Base-by-base conservation (phyloP, 495 filamentous ascomycete genomes). In the Tirmania nivea region DNA sequence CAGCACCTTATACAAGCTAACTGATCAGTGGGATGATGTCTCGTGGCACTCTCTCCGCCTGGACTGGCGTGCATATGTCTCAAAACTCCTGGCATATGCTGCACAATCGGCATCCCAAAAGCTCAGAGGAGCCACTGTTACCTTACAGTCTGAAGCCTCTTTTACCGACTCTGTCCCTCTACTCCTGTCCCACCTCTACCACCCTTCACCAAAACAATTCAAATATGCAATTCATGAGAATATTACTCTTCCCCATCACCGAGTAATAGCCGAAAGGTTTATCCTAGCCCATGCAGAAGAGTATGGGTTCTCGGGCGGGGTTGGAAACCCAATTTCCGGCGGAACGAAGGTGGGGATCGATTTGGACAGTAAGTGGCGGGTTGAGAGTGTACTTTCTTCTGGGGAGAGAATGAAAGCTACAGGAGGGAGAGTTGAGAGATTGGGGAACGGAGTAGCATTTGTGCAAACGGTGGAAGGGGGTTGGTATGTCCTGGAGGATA, bases 231-330 rank as follows among this genome's bases (percentile, higher is more conserved):
- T 60, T n/a, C 59, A 60, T 35, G 49, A 53, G 19, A 60, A 57
- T 3, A 36, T 60, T 37, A 60, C 45, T 11, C 49, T 53, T 16
- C 59, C 53, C 3, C 59, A 57, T 42, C 59, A 60, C 14, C 57
- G 57, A 1, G 52, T 50, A n/a, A 34, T 60, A 35, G 59, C 59
- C 11, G 57, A 60, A 56, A 60, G 59, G 54, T 60, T 57, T 52
- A 45, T 60, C 8, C 58, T 60, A 2, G 53, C 59, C 17, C 57
- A 60, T 14, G 57, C 53, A 7, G 59, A 60, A n/a, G 49, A 53
- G 6, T 57, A 57, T 9, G 57, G 54, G 11, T 51, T 60, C 9
- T 59, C 57, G 12, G 57, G 57, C 17, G 58, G 54, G n/a, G 52
- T 50, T 31, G 49, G 54, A 21, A 52, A 58, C 9, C 48, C 57